Evolutionary conservation across 2,329 filamentous ascomycete genomes (phyloP).

Genomic region (Colletotrichum sp.): DNA sequence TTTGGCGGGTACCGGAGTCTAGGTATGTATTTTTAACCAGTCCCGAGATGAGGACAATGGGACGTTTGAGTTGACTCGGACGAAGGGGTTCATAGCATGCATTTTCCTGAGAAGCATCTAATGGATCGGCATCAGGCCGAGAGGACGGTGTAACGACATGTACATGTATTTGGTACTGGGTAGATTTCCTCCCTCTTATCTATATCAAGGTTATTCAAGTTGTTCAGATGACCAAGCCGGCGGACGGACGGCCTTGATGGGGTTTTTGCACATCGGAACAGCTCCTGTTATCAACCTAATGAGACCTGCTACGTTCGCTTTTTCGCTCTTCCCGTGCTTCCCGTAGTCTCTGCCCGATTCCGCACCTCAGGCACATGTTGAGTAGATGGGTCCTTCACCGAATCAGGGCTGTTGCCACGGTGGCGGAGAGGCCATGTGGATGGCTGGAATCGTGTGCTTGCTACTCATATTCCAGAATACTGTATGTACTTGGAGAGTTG

Average conservation of each 20-base stretch:
- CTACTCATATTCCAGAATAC: background rate
- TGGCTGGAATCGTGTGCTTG: background rate
- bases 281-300: background rate
- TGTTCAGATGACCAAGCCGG: background rate
- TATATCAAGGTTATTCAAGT: background rate
- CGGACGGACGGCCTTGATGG: background rate
- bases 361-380: background rate
- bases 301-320: background rate
- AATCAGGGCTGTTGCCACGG: background rate
- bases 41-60: background rate
- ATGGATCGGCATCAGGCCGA: background rate
- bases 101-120: background rate
- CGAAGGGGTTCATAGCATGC: background rate
- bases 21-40: background rate
- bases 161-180: background rate
- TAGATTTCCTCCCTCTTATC: background rate
- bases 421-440: background rate
- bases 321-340: too few relatives aligned
- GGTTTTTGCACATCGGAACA: background rate
- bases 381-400: background rate
- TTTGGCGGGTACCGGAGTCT: conserved; percentile 11
- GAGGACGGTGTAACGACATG: background rate
- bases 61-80: background rate
- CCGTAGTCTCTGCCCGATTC: background rate
- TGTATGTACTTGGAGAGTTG: background rate